Conservation (phyloP, 176 grass and related monocot genomes). For the Musa troglodytarum region DNA sequence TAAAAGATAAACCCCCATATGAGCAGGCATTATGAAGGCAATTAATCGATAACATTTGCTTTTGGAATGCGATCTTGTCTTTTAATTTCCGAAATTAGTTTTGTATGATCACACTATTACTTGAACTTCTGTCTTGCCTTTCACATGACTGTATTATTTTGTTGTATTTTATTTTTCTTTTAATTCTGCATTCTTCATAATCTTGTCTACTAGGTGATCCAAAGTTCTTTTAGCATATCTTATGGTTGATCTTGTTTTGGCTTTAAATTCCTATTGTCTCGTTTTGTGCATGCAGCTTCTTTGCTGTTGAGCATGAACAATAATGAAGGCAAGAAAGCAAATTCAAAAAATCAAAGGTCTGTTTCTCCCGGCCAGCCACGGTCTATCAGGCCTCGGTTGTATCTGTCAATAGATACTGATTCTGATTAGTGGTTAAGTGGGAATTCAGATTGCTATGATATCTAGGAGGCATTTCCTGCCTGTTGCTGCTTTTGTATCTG, state of each 20-base stretch:
- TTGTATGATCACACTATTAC: background rate
- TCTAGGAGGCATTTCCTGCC: background rate
- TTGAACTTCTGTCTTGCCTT: background rate
- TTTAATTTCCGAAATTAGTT: background rate
- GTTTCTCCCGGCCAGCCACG: slow-evolving; percentile 60
- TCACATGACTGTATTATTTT: background rate
- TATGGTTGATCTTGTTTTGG: background rate
- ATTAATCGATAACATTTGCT: background rate
- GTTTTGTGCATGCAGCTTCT: slow-evolving; percentile 54
- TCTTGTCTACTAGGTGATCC: too few species aligned
- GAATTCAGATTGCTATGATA: background rate
- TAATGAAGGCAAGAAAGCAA: slow-evolving; percentile 31
- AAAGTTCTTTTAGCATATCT: background rate
- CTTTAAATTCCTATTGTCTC: background rate
- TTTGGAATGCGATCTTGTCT: background rate
- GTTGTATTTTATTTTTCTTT: background rate
- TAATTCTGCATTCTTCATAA: background rate
- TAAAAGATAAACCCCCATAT: background rate
- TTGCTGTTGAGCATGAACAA: slow-evolving; percentile 45
- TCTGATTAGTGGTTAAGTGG: slow-evolving; percentile 43
- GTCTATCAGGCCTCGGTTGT: slow-evolving; percentile 48
- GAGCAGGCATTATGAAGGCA: too few species aligned
- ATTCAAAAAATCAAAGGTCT: slow-evolving; percentile 43
- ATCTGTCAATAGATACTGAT: slow-evolving; percentile 75
- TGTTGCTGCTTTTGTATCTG: background rate